phyloP scores from a whole-genome alignment of 2,329 filamentous ascomycete species.

The Onygenales sp. region DNA sequence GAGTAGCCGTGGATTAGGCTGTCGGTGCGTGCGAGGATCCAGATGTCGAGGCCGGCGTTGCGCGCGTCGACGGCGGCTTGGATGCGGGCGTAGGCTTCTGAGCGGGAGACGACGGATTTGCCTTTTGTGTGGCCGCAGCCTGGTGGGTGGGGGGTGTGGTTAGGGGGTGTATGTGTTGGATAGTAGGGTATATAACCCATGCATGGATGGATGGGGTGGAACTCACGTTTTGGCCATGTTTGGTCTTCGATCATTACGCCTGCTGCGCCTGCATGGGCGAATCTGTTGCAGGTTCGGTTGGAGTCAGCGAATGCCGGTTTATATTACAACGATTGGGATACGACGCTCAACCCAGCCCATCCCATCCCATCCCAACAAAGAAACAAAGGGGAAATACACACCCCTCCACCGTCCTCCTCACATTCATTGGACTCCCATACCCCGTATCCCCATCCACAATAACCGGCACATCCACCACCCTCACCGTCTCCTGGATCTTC shows the following conservation, averaged over 20 bases:
- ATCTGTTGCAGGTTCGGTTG: not conserved
- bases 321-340: too few relatives aligned
- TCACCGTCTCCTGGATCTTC: constrained; percentile 35
- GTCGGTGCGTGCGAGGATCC: constrained; percentile 39
- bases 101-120: constrained; percentile 36
- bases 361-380: not conserved
- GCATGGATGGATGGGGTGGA: not conserved
- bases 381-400: constrained; percentile 15
- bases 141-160: constrained; percentile 8
- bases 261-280: constrained; percentile 29
- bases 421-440: constrained; percentile 41
- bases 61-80: constrained; percentile 39
- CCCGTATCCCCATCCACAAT: constrained; percentile 41
- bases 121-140: constrained; percentile 40
- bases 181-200: too few relatives aligned
- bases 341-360: too few relatives aligned
- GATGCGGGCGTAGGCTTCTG: constrained; percentile 38
- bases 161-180: not conserved
- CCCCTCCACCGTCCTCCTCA: constrained; percentile 35
- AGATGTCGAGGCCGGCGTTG: constrained; percentile 37
- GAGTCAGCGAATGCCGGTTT: not conserved
- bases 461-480: constrained; percentile 31
- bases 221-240: constrained; percentile 40
- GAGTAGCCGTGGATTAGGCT: constrained; percentile 35
- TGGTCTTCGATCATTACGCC: constrained; percentile 40